A percentile compares a stretch with the other conserved stretches of the same genome.
Conservation (phyloP, 345 rosid species). For the Gossypium anomalum region DNA sequence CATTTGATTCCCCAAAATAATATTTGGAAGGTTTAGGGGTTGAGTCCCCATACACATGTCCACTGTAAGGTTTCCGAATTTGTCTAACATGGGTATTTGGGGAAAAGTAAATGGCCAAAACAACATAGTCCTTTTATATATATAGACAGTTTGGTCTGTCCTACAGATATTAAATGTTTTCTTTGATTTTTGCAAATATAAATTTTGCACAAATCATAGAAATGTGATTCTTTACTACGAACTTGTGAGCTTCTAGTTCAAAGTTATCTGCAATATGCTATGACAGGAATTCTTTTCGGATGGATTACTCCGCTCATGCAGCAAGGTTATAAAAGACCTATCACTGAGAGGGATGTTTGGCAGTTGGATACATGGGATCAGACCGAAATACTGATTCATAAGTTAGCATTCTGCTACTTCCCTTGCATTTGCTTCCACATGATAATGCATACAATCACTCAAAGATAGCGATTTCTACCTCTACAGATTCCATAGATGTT, state of each 20-base stretch:
- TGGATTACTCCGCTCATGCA: slow-evolving; percentile 93
- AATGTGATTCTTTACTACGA: background rate
- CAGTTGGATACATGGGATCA: slow-evolving; percentile 88
- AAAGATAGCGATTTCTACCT: background rate
- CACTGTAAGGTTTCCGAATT: background rate
- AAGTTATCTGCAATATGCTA: slow-evolving; percentile 12
- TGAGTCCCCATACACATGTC: background rate
- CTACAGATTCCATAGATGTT: slow-evolving; percentile 68
- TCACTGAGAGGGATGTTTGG: slow-evolving; percentile 92
- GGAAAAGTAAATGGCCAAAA: background rate
- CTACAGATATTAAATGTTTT: background rate
- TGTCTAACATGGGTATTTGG: background rate
- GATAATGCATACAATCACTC: background rate
- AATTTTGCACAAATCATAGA: background rate
- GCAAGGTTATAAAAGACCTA: slow-evolving; percentile 76
- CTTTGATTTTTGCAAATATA: background rate
- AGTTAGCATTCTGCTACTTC: slow-evolving; percentile 34
- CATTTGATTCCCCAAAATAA: background rate
- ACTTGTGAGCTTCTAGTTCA: background rate
- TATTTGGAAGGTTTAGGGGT: background rate
- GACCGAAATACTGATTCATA: slow-evolving; percentile 66
- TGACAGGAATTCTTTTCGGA: slow-evolving; percentile 59
- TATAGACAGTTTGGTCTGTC: background rate
- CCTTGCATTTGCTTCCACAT: slow-evolving; percentile 14
- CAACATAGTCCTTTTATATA: background rate